phyloP scores from a whole-genome alignment of 306 rosid genomes.

The Datisca glomerata region DNA sequence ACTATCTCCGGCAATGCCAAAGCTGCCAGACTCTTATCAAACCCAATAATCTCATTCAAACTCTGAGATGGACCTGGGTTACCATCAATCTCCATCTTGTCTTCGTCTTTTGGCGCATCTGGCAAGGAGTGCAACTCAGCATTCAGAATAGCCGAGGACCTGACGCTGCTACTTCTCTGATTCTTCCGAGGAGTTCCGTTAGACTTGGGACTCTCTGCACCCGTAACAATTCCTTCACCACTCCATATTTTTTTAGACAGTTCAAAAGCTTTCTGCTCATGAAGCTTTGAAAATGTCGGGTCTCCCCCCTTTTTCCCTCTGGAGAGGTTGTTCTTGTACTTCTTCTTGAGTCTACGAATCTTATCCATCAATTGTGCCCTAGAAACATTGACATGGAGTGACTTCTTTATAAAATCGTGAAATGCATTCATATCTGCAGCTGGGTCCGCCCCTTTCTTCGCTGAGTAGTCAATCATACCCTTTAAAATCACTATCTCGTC shows the following conservation, averaged over 20 bases:
- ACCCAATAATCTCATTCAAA: slow-evolving; percentile 18
- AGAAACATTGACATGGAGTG: slow-evolving; percentile 16
- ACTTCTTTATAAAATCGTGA: slow-evolving; percentile 28
- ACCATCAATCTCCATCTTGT: slow-evolving; percentile 7
- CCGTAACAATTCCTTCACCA: slow-evolving; percentile 4
- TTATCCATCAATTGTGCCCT: slow-evolving; percentile 28
- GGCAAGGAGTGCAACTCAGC: slow-evolving; percentile 1
- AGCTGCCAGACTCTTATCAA: slow-evolving; percentile 10
- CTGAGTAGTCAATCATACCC: slow-evolving; percentile 27
- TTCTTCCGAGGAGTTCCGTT: slow-evolving; percentile 18
- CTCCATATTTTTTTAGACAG: slow-evolving; percentile 43
- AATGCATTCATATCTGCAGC: slow-evolving; percentile 11
- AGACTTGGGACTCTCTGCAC: slow-evolving; percentile 13
- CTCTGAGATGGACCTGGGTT: background rate
- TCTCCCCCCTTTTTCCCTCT: slow-evolving; percentile 17
- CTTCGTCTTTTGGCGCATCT: slow-evolving; percentile 10
- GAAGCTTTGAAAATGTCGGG: slow-evolving; percentile 13
- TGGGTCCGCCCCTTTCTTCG: slow-evolving; percentile 25
- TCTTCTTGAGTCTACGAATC: slow-evolving; percentile 39
- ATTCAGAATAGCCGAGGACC: slow-evolving; percentile 13
- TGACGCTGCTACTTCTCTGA: slow-evolving; percentile 18
- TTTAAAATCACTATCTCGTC: slow-evolving; percentile 37
- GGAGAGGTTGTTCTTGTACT: slow-evolving; percentile 11
- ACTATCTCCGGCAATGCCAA: slow-evolving; percentile 17
- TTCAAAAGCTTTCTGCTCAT: slow-evolving; percentile 23